Evolutionary conservation across 495 filamentous ascomycete species (phyloP), one percentile per base, ranked within the genome.

Genomic region (Bacidia rubella): DNA sequence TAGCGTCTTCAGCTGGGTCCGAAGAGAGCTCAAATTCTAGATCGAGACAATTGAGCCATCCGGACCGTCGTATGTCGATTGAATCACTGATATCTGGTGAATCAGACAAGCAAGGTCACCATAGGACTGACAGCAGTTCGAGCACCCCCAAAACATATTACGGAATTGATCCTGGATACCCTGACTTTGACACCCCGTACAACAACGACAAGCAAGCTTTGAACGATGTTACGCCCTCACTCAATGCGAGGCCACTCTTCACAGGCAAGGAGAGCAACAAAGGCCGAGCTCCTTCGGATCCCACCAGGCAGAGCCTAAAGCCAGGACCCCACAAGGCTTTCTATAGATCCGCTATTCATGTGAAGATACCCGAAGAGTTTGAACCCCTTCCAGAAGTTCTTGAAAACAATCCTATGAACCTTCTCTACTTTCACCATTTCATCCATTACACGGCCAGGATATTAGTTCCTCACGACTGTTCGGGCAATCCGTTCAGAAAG

Each of bases 341-440:
- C 41, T 44, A 92, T 67, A 72, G 76, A 2, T 77, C 76, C 15
- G 75, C 81, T 2, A 81, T 86, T 2, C 68, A 76, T 2, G 79
- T 90, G 50, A 77, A 74, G 47, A 85, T 88, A 48, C 80, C 84
- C 2, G 71, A 73, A 57, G 71, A 71, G 24, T 63, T 87, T 15
- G 77, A 82, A 51, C 81, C 82, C n/a, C 65, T 86, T 41, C 83
- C 83, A 7, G 65, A 75, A 19, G 74, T 81, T 49, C 69, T 90
- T 27, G 61, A 85, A 44, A 73, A 81, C 45, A 87, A 86, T 61
- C 83, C 80, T 19, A 87, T 89, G 77, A 87, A 89, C 61, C 64
- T 90, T 43, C 75, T 90, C 57, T 79, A 79, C 57, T 79, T 78
- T 55, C 84, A 90, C 66, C 85, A 88, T 65, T 90, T 88, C 64